These are phyloP conservation scores for Paecilomyces dactylethromorphus DNA, from an alignment of 2,329 filamentous ascomycete species.

Conservation along the genomic window DNA sequence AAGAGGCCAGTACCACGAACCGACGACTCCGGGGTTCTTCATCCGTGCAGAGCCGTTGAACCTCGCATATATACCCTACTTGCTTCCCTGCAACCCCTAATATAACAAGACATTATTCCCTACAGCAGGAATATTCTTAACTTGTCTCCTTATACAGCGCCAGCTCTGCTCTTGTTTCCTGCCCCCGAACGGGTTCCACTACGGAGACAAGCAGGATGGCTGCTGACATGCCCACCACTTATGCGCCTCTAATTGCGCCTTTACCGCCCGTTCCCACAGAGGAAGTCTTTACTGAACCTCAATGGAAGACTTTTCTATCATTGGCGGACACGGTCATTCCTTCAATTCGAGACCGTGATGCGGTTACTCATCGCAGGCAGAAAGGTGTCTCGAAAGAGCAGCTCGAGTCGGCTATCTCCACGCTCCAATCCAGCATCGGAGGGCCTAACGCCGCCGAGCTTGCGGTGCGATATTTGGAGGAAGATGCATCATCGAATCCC, in stretches of 20 bases:
- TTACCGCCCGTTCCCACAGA: conserved; percentile 42
- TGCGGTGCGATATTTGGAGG: conserved; percentile 41
- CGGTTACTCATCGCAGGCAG: conserved; percentile 24
- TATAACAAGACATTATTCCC: background rate
- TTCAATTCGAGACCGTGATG: conserved; percentile 38
- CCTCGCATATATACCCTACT: background rate
- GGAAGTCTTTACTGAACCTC: conserved; percentile 45
- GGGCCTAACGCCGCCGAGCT: conserved; percentile 27
- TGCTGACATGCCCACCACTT: conserved; percentile 3
- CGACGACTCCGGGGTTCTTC: background rate
- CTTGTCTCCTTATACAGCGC: background rate
- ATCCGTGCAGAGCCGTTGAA: background rate
- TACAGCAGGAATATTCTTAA: background rate
- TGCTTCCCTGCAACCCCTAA: background rate
- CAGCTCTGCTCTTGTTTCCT: background rate
- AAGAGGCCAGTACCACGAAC: background rate
- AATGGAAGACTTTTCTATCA: conserved; percentile 55
- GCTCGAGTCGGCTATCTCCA: conserved; percentile 26
- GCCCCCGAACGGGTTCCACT: background rate
- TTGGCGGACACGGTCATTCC: conserved; percentile 54
- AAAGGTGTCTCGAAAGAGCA: conserved; percentile 34
- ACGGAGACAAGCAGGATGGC: background rate
- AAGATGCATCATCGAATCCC: conserved; percentile 42
- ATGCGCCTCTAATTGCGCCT: conserved; percentile 34
- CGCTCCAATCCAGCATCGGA: conserved; percentile 13